Conservation (phyloP, 1,284 basidiomycete species). For the Peniophora sp. region DNA sequence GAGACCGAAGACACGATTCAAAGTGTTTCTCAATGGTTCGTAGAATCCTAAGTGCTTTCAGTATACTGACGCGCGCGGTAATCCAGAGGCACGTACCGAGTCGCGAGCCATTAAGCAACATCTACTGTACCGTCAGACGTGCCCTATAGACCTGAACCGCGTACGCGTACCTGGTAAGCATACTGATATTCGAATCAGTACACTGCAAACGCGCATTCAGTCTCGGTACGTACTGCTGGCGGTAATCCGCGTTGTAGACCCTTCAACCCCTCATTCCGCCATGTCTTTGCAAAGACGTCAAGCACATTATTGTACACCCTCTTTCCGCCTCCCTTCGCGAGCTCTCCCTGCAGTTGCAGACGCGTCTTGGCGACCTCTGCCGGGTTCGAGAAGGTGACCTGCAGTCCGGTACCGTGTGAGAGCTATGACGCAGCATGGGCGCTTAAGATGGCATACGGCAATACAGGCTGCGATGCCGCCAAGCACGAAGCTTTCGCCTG, state of each 20-base stretch:
- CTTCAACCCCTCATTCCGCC: conserved; percentile 82
- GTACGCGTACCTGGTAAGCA: conserved; percentile 70
- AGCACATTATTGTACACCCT: conserved; percentile 86
- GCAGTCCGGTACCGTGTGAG: conserved; percentile 4
- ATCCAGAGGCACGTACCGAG: conserved; percentile 53
- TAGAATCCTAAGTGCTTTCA: conserved; percentile 68
- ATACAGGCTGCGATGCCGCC: conserved; percentile 86
- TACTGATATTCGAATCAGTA: conserved; percentile 43
- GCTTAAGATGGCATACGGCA: conserved; percentile 46
- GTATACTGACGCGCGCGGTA: conserved; percentile 2
- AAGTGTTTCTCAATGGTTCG: conserved; percentile 76
- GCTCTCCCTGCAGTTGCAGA: conserved; percentile 90
- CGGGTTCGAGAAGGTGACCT: conserved; percentile 81
- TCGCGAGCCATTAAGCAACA: conserved; percentile 90
- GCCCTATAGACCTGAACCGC: background rate
- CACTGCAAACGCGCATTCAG: conserved; percentile 13
- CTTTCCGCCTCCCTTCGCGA: conserved; percentile 64
- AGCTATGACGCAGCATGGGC: background rate
- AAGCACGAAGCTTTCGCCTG: conserved; percentile 74
- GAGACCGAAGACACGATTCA: conserved; percentile 69
- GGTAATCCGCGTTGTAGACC: conserved; percentile 89
- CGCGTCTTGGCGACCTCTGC: conserved; percentile 94
- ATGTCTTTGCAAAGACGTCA: conserved; percentile 88
- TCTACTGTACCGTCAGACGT: conserved; percentile 34
- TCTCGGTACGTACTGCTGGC: conserved; percentile 65